Conservation (phyloP, 2,329 filamentous ascomycete species). For the Xylariaceae sp. region DNA sequence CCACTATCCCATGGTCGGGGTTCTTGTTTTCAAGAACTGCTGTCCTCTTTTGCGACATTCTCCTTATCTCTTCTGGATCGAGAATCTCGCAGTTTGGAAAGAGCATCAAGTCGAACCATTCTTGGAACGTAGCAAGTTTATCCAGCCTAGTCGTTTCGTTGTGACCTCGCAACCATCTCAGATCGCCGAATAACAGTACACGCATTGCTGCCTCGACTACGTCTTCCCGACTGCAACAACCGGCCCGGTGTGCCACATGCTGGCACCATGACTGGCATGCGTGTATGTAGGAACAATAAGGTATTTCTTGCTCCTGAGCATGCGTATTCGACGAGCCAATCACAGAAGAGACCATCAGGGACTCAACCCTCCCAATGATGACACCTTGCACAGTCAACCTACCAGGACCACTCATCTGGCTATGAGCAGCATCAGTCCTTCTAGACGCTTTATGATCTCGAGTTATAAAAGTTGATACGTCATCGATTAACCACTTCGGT, state of each 20-base stretch:
- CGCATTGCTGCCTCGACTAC: background rate
- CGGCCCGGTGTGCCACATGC: background rate
- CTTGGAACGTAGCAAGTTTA: background rate
- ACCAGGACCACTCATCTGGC: background rate
- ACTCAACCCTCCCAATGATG: background rate
- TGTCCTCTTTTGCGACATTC: background rate
- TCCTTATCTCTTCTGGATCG: background rate
- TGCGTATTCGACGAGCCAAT: background rate
- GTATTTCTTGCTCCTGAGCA: background rate
- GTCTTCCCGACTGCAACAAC: background rate
- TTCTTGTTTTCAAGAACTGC: background rate
- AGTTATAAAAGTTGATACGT: background rate
- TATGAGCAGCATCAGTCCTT: background rate
- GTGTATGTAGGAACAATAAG: background rate
- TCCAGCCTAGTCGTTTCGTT: background rate
- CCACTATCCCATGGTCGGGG: background rate
- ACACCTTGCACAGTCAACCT: background rate
- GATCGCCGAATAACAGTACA: background rate
- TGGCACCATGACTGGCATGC: constrained; percentile 4
- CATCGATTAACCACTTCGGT: background rate
- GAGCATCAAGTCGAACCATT: constrained; percentile 5
- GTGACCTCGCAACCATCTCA: background rate
- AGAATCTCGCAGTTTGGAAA: constrained; percentile 3
- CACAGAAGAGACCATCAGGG: background rate
- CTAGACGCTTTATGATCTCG: background rate